phyloP scores from a whole-genome alignment of 2,329 filamentous ascomycete genomes.

The Alternaria arborescens region DNA sequence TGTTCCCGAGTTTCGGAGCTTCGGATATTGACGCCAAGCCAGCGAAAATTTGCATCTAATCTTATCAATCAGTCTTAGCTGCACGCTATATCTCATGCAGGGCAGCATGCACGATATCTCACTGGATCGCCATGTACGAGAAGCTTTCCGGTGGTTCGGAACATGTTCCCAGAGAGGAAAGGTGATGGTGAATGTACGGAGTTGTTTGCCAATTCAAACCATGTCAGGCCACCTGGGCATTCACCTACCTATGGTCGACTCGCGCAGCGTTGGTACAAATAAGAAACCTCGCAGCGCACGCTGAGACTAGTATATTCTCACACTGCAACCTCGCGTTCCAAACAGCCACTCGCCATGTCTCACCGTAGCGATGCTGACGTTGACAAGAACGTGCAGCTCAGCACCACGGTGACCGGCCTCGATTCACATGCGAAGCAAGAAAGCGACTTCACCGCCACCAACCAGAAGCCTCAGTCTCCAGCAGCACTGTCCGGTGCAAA shows the following conservation, averaged over 20 bases:
- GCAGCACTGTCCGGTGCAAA: constrained; percentile 38
- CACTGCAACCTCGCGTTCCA: not conserved
- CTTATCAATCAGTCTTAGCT: constrained; percentile 5
- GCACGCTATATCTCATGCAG: not conserved
- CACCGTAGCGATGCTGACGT: not conserved
- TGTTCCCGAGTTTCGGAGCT: not conserved
- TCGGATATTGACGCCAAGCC: not conserved
- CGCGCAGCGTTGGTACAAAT: not conserved
- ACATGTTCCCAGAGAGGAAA: not conserved
- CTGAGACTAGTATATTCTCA: not conserved
- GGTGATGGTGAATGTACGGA: not conserved
- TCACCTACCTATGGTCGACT: not conserved
- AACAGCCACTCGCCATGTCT: not conserved
- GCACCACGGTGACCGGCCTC: not conserved
- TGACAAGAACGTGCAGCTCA: not conserved
- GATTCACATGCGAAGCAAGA: not conserved
- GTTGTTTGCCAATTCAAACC: not conserved
- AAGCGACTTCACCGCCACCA: not conserved
- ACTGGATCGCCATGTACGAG: not conserved
- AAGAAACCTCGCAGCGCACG: not conserved
- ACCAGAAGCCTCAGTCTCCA: not conserved
- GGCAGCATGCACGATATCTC: not conserved
- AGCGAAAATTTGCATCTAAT: constrained; percentile 9
- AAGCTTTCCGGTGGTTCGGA: not conserved
- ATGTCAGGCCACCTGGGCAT: not conserved